A percentile compares a stretch with the other conserved stretches of the same genome.
phyloP scores from a whole-genome alignment of 257 asterid genomes.

The Hygrophila difformis region DNA sequence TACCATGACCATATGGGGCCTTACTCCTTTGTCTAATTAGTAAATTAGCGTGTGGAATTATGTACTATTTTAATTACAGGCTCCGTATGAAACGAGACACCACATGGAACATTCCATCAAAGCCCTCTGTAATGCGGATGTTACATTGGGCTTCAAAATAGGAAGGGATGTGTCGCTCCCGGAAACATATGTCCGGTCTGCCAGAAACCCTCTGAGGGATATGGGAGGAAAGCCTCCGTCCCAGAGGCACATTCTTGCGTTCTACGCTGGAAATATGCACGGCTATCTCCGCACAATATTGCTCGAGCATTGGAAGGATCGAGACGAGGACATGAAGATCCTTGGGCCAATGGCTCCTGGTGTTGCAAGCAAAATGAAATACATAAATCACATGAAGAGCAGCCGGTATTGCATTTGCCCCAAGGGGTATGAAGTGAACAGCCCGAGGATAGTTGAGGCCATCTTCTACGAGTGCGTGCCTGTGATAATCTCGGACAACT shows the following conservation, averaged over 20 bases:
- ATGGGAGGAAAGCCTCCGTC: slow-evolving; percentile 82
- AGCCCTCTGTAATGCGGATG: slow-evolving; percentile 90
- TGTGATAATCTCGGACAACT: slow-evolving; percentile 75
- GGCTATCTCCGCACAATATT: slow-evolving; percentile 77
- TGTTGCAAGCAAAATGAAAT: slow-evolving; percentile 76
- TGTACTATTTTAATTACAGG: slow-evolving; percentile 31
- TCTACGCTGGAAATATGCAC: slow-evolving; percentile 76
- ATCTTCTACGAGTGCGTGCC: slow-evolving; percentile 90
- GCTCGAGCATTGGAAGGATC: slow-evolving; percentile 63
- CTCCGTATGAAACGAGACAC: slow-evolving; percentile 77
- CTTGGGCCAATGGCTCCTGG: slow-evolving; percentile 78
- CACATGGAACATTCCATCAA: slow-evolving; percentile 83
- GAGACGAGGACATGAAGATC: slow-evolving; percentile 62
- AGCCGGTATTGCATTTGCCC: slow-evolving; percentile 87
- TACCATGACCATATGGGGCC: too few species aligned
- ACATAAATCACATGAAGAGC: slow-evolving; percentile 77
- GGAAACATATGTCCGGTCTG: slow-evolving; percentile 69
- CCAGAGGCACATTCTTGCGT: slow-evolving; percentile 54
- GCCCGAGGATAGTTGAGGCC: slow-evolving; percentile 87
- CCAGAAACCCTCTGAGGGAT: slow-evolving; percentile 62
- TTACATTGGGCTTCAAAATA: slow-evolving; percentile 67
- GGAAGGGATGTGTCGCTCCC: slow-evolving; percentile 82
- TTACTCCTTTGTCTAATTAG: too few species aligned
- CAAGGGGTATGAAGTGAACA: slow-evolving; percentile 85
- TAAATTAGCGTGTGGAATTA: too few species aligned